phyloP scores from a whole-genome alignment of 2,329 filamentous ascomycete genomes.

The Mycosphaerelloides madeirae region DNA sequence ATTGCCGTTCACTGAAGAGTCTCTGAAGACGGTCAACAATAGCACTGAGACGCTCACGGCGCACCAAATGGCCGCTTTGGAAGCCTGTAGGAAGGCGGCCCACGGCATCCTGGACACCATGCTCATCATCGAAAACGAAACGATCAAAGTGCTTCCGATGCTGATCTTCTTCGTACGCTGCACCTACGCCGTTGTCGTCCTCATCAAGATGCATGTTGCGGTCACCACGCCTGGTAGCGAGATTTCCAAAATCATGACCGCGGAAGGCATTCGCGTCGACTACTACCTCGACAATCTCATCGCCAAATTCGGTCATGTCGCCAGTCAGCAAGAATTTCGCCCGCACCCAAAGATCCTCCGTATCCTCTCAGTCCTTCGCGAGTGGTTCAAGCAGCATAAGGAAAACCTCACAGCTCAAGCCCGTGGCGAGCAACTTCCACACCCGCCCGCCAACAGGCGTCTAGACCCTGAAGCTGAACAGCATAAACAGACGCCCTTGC shows the following conservation, averaged over 20 bases:
- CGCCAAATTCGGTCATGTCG: conserved; percentile 33
- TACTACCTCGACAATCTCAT: conserved; percentile 44
- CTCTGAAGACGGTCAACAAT: conserved; percentile 38
- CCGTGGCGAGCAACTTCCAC: conserved; percentile 14
- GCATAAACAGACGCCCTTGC: conserved; percentile 9
- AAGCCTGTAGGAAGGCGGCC: conserved; percentile 43
- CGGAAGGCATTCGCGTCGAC: conserved; percentile 45
- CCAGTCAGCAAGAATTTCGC: conserved; percentile 21
- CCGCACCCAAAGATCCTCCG: conserved; percentile 46
- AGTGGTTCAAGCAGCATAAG: conserved; percentile 41
- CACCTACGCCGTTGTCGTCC: conserved; percentile 53
- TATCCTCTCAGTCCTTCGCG: conserved; percentile 42
- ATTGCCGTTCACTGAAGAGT: conserved; percentile 41
- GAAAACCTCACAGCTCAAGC: conserved; percentile 23
- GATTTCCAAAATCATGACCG: conserved; percentile 46
- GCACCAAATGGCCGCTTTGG: conserved; percentile 44
- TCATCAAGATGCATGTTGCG: conserved; percentile 58
- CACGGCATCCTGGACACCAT: conserved; percentile 48
- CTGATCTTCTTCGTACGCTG: conserved; percentile 47
- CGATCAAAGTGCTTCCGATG: conserved; percentile 42
- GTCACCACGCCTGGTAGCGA: conserved; percentile 46
- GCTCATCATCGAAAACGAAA: conserved; percentile 44
- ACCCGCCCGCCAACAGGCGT: conserved; percentile 7
- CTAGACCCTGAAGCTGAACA: conserved; percentile 6
- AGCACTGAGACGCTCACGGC: conserved; percentile 40